A percentile compares a stretch with the other conserved stretches of the same genome.
These are phyloP conservation scores for Hypomontagnella submonticulosa DNA, from an alignment of 495 filamentous ascomycete species.

Conservation along the genomic window DNA sequence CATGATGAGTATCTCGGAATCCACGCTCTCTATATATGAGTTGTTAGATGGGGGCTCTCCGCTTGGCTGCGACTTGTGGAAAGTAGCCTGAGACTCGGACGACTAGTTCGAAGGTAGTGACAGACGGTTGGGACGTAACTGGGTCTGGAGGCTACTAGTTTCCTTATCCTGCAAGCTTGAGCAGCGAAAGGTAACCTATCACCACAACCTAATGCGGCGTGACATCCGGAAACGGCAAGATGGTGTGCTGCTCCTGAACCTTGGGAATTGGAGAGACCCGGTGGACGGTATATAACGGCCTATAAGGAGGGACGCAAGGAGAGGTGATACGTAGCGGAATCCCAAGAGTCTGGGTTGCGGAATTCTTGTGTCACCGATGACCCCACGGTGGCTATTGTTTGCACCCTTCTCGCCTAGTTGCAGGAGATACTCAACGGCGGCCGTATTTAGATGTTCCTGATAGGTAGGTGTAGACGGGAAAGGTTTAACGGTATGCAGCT, in stretches of 20 bases:
- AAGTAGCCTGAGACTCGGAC: too few species aligned
- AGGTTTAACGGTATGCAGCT: too few species aligned
- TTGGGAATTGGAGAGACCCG: constrained; percentile 4
- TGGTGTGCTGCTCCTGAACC: constrained; percentile 5
- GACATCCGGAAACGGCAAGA: constrained; percentile 21
- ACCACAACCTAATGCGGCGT: constrained; percentile 28
- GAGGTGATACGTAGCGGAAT: too few species aligned
- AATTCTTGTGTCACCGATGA: too few species aligned
- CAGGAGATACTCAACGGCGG: too few species aligned
- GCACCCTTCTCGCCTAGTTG: too few species aligned
- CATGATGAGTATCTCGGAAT: constrained; percentile 1
- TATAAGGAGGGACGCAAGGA: neutral
- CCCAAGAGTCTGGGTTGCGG: too few species aligned
- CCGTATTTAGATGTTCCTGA: too few species aligned
- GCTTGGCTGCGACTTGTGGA: neutral
- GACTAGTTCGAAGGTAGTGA: too few species aligned
- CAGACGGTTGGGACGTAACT: neutral
- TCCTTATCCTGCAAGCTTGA: constrained; percentile 14
- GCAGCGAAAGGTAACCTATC: constrained; percentile 1
- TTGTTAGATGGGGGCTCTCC: constrained; percentile 1
- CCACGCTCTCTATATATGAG: constrained; percentile 13
- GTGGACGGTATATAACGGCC: neutral
- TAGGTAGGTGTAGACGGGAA: too few species aligned
- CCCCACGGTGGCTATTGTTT: too few species aligned
- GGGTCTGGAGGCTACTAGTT: neutral